These are phyloP conservation scores for Cercospora sp. DNA, from an alignment of 2,329 filamentous ascomycete species.

Conservation along the genomic window DNA sequence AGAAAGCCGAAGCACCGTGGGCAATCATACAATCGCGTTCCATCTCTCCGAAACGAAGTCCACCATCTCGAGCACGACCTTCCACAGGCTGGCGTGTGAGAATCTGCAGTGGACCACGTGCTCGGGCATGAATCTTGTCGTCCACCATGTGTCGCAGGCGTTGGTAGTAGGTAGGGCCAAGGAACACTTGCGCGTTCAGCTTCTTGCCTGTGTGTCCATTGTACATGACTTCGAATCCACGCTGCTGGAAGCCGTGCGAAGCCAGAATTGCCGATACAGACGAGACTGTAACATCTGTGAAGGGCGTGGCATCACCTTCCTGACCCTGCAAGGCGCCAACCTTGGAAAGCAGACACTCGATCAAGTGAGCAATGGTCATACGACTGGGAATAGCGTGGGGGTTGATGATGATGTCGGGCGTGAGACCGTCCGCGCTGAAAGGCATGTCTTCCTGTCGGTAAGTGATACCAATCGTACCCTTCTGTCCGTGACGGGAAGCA, in stretches of 20 bases:
- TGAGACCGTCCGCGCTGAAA: constrained; percentile 86
- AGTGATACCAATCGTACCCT: constrained; percentile 98
- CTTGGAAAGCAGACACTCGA: constrained; percentile 96
- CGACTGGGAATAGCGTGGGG: constrained; percentile 98
- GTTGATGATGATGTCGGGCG: constrained; percentile 97
- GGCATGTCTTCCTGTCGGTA: constrained; percentile 99
- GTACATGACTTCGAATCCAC: constrained; percentile 98
- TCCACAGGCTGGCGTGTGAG: constrained; percentile 96
- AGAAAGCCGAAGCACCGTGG: constrained; percentile 93
- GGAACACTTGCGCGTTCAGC: constrained; percentile 89
- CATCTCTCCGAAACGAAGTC: constrained; percentile 99
- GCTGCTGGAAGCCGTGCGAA: constrained; percentile 90
- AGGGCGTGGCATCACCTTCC: constrained; percentile 96
- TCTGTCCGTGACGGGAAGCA: constrained; percentile 97
- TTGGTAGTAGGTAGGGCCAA: constrained; percentile 98
- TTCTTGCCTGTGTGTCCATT: constrained; percentile 96
- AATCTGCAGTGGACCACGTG: constrained; percentile 93
- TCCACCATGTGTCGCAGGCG: constrained; percentile 99
- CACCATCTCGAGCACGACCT: constrained; percentile 95
- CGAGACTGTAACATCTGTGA: constrained; percentile 96
- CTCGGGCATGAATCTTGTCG: constrained; percentile 99
- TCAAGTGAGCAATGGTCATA: constrained; percentile 99
- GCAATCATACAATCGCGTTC: constrained; percentile 99
- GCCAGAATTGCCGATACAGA: constrained; percentile 83
- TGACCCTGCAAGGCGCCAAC: constrained; percentile 89